Evolutionary conservation across 176 grass and related monocot species (phyloP).

Genomic region (Aegilops sharonensis): DNA sequence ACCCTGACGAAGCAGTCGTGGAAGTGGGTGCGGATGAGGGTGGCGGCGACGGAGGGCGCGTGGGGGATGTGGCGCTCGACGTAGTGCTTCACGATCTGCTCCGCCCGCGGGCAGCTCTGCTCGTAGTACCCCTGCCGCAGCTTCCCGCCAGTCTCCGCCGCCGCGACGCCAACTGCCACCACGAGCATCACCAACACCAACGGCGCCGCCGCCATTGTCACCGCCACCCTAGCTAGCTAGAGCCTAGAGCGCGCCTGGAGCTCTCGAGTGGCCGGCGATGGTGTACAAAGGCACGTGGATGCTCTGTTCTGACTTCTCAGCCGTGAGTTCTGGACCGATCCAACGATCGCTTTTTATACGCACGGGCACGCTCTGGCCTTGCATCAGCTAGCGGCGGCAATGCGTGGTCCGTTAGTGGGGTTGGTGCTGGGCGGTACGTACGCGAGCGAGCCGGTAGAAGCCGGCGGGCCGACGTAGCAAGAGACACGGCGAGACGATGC

Average conservation of each 20-base stretch:
- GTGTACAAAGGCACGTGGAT: background rate
- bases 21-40: slow-evolving; percentile 91
- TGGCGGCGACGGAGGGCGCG: slow-evolving; percentile 68
- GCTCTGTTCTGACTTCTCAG: background rate
- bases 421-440: background rate
- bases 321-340: too few species aligned
- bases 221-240: background rate
- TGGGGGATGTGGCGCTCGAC: slow-evolving; percentile 54
- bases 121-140: slow-evolving; percentile 69
- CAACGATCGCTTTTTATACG: background rate
- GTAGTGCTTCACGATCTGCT: slow-evolving; percentile 65
- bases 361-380: background rate
- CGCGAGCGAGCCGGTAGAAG: background rate
- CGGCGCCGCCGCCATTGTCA: background rate
- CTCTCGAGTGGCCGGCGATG: background rate
- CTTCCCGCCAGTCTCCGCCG: background rate
- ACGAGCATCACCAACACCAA: background rate
- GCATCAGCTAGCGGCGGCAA: background rate
- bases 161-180: slow-evolving; percentile 9
- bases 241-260: too few species aligned
- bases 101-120: slow-evolving; percentile 72
- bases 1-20: slow-evolving; percentile 98
- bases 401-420: background rate
- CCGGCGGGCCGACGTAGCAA: background rate
- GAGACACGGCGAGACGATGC: background rate